Evolutionary conservation across 441 rosid species (phyloP).

Genomic region (Populus tomentosa): DNA sequence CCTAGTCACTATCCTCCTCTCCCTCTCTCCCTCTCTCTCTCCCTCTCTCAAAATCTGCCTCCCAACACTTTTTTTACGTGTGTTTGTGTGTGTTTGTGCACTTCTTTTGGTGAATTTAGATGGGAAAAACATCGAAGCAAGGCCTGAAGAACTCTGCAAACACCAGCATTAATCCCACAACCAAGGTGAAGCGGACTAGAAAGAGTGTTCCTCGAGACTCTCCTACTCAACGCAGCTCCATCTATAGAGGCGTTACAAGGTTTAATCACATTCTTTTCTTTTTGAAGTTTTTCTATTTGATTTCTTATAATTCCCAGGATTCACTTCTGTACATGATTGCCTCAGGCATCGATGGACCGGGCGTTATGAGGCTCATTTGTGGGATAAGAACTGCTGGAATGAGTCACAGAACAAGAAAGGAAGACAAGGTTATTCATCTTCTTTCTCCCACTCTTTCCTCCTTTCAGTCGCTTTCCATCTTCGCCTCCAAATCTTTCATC

Average conservation of each 20-base stretch:
- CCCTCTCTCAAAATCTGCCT: neutral
- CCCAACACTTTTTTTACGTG: neutral
- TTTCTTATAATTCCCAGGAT: neutral
- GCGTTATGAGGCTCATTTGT: slow-evolving; percentile 85
- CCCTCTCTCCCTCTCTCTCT: no score
- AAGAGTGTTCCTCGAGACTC: slow-evolving; percentile 44
- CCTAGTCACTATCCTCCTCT: neutral
- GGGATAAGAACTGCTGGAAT: slow-evolving; percentile 95
- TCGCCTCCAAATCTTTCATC: neutral
- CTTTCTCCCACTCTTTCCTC: no score
- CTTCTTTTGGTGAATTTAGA: slow-evolving; percentile 5
- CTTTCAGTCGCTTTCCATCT: neutral
- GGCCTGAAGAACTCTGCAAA: neutral
- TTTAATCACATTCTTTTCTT: neutral
- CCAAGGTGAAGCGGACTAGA: slow-evolving; percentile 40
- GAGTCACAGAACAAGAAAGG: slow-evolving; percentile 89
- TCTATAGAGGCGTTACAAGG: slow-evolving; percentile 65
- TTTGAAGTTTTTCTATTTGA: no score
- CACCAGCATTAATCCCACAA: neutral
- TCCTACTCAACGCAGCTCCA: slow-evolving; percentile 54
- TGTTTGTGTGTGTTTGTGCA: neutral
- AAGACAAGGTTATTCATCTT: slow-evolving; percentile 55
- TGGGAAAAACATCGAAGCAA: slow-evolving; percentile 43
- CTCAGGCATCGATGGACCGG: slow-evolving; percentile 93
- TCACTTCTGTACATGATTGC: neutral